Evolutionary conservation across 495 filamentous ascomycete species (phyloP), one percentile per base, ranked within the genome.

Genomic region (Friedmanniomyces endolithicus): DNA sequence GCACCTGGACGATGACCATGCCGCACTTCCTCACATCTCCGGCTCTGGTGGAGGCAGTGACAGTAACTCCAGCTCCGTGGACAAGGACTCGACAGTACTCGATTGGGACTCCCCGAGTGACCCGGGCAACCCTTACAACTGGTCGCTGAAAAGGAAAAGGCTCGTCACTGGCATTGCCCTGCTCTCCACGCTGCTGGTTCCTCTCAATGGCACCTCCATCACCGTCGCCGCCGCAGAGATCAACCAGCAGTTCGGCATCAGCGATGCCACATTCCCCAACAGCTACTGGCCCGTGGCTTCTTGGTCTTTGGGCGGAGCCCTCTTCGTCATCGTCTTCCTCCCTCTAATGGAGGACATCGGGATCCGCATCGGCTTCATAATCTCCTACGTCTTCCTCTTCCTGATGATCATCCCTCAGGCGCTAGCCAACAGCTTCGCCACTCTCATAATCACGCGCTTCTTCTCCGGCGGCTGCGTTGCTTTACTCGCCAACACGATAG

Each of bases 261-360:
- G 64, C 31, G 75, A 80, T 49, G 66, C 69, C 7, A 53, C 52
- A 2, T 78, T 78, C 50, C 73, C 76, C 9, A 64, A 78, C 53
- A 74, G 72, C 0, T 78, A 73, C 65, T 81, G 76, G 75, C 65
- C 71, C 1, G 68, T 77, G 4, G 66, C 72, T 1, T 68, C 70
- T 11, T 81, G 78, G 78, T 70, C 65, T 14, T 31, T 74, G 0
- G 77, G 78, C 0, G 77, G 72, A 1, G 74, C 67, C 20, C 53
- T 70, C 20, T 70, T 67, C 17, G 73, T 76, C 0, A 55, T 79
- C 19, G 37, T 78, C 24, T 63, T 72, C 19, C 62, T 81, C 6
- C 78, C 78, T 1, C 55, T 79, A 0, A 75, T 77, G 69, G 78
- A 80, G 53, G 68, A 75, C 48, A 70, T 70, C 41, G 77, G 78